Conservation (phyloP, 345 rosid genomes). For the Toxicodendron radicans region DNA sequence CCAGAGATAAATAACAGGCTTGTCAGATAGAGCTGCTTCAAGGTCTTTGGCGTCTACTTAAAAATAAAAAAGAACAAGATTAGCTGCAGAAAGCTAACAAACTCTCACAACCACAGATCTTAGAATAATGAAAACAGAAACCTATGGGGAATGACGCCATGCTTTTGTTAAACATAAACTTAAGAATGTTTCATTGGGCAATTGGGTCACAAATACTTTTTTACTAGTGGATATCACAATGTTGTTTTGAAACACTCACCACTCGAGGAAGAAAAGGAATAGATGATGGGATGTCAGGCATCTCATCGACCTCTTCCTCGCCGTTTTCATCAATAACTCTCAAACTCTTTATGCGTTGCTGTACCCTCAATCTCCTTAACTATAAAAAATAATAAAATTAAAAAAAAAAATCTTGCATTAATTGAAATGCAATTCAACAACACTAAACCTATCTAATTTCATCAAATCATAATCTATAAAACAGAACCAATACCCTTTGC, state of each 20-base stretch:
- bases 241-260: conserved; percentile 43
- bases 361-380: conserved; percentile 87
- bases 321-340: conserved; percentile 32
- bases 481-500: background rate
- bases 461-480: background rate
- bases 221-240: background rate
- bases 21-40: conserved; percentile 83
- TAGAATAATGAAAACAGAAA: background rate
- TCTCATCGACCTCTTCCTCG: conserved; percentile 65
- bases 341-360: conserved; percentile 66
- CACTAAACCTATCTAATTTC: background rate
- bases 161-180: background rate
- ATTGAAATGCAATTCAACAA: background rate
- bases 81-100: background rate
- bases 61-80: conserved; percentile 14
- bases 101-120: too few species aligned
- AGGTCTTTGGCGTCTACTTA: conserved; percentile 70
- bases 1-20: conserved; percentile 71
- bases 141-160: background rate
- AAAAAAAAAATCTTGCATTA: background rate
- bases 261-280: conserved; percentile 80
- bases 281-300: conserved; percentile 92
- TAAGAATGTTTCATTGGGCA: background rate
- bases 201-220: background rate
- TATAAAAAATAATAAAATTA: conserved; percentile 8